These are phyloP conservation scores for Brassica juncea DNA, from an alignment of 345 rosid genomes.

Conservation along the genomic window DNA sequence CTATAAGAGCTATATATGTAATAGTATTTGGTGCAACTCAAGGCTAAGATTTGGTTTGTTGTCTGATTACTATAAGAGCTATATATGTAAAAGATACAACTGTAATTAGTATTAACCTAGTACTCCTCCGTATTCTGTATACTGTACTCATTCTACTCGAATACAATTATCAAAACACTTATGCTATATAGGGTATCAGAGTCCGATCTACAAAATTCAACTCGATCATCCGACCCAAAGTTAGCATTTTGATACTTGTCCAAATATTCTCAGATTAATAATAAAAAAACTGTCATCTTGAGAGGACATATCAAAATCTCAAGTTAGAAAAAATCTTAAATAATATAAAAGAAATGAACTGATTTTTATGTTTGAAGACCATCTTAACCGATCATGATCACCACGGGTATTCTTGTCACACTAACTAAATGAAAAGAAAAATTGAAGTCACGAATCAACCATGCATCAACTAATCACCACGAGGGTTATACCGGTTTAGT, in stretches of 20 bases:
- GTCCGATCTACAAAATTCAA: background rate
- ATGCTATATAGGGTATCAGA: too few species aligned
- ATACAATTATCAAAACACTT: too few species aligned
- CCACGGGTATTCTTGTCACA: constrained; percentile 24
- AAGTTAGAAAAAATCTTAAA: too few species aligned
- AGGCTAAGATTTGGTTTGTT: background rate
- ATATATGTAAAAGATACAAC: too few species aligned
- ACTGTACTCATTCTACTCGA: background rate
- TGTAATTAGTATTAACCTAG: background rate
- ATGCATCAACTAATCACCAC: constrained; percentile 39
- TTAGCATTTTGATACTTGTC: background rate
- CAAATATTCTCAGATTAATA: too few species aligned
- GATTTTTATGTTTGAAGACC: background rate
- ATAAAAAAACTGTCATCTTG: too few species aligned
- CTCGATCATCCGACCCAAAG: background rate
- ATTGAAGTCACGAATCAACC: constrained; percentile 26
- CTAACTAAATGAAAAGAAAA: constrained; percentile 8
- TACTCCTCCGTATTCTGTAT: background rate
- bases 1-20: background rate
- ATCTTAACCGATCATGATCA: background rate
- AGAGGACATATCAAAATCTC: too few species aligned
- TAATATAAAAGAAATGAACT: too few species aligned
- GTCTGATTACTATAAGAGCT: background rate
- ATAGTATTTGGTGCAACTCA: background rate
- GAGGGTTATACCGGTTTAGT: constrained; percentile 12